A percentile compares a stretch with the other conserved stretches of the same genome.
Evolutionary conservation across 257 asterid species (phyloP).

Genomic region (Knoxia roxburghii): DNA sequence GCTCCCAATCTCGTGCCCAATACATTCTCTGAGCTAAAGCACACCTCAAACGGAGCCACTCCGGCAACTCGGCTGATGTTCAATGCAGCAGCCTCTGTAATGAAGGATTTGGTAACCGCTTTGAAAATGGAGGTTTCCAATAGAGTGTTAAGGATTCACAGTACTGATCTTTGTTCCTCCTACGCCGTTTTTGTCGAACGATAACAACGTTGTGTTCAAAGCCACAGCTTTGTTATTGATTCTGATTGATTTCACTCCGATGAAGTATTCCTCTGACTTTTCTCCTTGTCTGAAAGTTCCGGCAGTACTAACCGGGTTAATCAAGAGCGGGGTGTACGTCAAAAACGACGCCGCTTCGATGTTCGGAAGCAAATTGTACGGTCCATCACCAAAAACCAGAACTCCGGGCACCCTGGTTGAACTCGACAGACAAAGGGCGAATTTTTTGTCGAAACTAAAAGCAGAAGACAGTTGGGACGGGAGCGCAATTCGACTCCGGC

Average conservation of each 20-base stretch:
- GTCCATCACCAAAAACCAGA: not conserved
- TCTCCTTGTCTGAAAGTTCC: not conserved
- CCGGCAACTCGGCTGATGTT: constrained; percentile 25
- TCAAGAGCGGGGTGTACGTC: not conserved
- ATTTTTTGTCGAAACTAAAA: not conserved
- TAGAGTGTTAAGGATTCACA: constrained; percentile 38
- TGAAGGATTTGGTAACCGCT: constrained; percentile 20
- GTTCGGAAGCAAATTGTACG: not conserved
- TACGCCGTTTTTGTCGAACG: constrained; percentile 8
- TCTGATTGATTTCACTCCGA: constrained; percentile 16
- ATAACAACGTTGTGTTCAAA: constrained; percentile 17
- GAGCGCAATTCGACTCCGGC: not conserved
- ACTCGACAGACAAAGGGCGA: not conserved
- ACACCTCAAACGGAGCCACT: constrained; percentile 53
- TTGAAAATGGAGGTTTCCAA: constrained; percentile 43
- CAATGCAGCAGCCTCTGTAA: constrained; percentile 32
- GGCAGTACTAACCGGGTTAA: constrained; percentile 3
- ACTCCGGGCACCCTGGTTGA: not conserved
- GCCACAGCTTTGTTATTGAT: constrained; percentile 1
- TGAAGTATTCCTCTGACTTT: constrained; percentile 10
- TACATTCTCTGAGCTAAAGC: constrained; percentile 36
- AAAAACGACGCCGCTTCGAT: not conserved
- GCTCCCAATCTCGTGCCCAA: constrained; percentile 46
- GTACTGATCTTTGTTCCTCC: constrained; percentile 25
- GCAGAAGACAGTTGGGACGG: not conserved